Evolutionary conservation across 1,284 basidiomycete species (phyloP).

Genomic region (Caloboletus firmus): DNA sequence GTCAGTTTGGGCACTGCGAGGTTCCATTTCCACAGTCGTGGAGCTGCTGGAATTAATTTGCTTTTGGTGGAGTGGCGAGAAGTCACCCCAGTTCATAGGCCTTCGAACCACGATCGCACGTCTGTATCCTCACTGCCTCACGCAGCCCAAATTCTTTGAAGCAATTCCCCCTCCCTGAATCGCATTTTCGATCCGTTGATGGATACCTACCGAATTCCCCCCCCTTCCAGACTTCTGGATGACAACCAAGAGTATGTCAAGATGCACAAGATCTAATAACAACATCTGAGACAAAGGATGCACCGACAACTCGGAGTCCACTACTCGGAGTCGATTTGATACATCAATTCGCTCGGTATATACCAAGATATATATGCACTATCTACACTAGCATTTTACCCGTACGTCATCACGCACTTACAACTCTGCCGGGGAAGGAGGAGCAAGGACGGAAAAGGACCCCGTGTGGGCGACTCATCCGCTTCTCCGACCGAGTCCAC

Average conservation of each 20-base stretch:
- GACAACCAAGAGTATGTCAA: neutral
- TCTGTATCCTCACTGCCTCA: no score
- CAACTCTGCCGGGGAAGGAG: neutral
- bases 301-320: neutral
- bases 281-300: neutral
- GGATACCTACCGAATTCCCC: neutral
- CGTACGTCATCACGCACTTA: neutral
- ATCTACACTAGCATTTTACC: neutral
- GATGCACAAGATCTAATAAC: neutral
- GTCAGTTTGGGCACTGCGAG: neutral
- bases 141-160: no score
- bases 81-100: neutral
- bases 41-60: neutral
- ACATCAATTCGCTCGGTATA: neutral
- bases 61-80: neutral
- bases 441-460: neutral
- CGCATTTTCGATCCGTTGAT: neutral
- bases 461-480: slow-evolving; percentile 9
- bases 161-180: neutral
- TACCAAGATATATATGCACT: neutral
- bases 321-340: neutral
- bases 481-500: slow-evolving; percentile 49
- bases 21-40: neutral
- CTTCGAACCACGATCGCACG: no score
- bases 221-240: neutral